These are phyloP conservation scores for Sporothrix globosa DNA, from an alignment of 2,329 filamentous ascomycete genomes.

Conservation along the genomic window DNA sequence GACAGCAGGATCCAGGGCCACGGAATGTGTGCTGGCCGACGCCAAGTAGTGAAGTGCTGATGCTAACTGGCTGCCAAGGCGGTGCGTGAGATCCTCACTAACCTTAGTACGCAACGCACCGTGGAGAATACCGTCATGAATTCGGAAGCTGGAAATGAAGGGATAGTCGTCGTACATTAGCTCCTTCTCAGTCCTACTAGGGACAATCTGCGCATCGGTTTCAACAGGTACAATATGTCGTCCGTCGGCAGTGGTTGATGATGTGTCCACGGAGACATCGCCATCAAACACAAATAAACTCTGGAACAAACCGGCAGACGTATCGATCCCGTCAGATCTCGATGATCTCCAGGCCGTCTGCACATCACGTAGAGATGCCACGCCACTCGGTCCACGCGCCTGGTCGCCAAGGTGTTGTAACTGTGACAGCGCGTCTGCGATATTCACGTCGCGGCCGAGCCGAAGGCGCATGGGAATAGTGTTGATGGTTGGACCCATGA, in stretches of 20 bases:
- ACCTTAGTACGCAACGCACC: constrained; percentile 37
- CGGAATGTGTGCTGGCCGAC: neutral
- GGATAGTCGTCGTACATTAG: constrained; percentile 38
- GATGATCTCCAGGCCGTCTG: constrained; percentile 38
- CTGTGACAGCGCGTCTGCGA: constrained; percentile 31
- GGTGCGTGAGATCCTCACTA: neutral
- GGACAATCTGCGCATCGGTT: neutral
- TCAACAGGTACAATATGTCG: neutral
- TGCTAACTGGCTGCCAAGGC: constrained; percentile 33
- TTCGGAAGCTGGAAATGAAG: constrained; percentile 38
- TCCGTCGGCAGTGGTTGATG: neutral
- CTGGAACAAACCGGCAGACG: constrained; percentile 36
- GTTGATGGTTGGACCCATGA: constrained; percentile 38
- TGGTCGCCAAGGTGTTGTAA: constrained; percentile 31
- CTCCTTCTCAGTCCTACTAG: neutral
- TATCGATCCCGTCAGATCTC: constrained; percentile 23
- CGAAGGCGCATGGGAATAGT: constrained; percentile 36
- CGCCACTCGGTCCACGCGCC: constrained; percentile 32
- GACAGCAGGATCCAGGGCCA: constrained; percentile 8
- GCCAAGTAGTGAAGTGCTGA: constrained; percentile 7
- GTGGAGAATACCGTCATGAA: constrained; percentile 35
- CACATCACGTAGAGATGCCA: constrained; percentile 37
- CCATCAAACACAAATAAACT: constrained; percentile 40
- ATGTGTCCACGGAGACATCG: constrained; percentile 25
- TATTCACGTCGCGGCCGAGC: neutral